A percentile compares a stretch with the other conserved stretches of the same genome.
These are phyloP conservation scores for Hypsizygus ulmarius DNA, from an alignment of 1,284 basidiomycete species.

Conservation along the genomic window DNA sequence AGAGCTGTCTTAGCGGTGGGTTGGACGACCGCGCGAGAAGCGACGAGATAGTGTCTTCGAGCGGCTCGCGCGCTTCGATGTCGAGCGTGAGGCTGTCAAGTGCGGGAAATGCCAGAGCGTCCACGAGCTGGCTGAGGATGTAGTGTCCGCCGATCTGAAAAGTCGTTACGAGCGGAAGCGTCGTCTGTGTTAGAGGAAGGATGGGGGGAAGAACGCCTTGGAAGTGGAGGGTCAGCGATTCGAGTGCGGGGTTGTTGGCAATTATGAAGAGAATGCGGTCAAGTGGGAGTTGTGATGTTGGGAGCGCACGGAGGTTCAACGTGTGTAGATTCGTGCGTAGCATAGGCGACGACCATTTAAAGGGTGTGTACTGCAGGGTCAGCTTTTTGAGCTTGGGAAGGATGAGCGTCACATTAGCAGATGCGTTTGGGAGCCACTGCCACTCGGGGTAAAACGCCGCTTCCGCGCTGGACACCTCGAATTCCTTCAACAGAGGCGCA, in stretches of 20 bases:
- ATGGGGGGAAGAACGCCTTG: conserved; percentile 55
- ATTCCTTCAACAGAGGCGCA: conserved; percentile 69
- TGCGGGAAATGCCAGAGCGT: conserved; percentile 54
- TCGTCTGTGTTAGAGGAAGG: conserved; percentile 52
- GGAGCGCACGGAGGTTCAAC: conserved; percentile 63
- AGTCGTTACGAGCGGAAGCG: conserved; percentile 49
- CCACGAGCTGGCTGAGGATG: conserved; percentile 59
- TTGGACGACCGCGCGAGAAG: conserved; percentile 56
- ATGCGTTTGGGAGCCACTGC: conserved; percentile 65
- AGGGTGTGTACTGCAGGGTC: conserved; percentile 67
- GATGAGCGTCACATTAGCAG: conserved; percentile 31
- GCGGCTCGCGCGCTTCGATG: conserved; percentile 63
- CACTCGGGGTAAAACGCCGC: conserved; percentile 59
- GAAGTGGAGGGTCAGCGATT: conserved; percentile 58
- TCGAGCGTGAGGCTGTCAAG: conserved; percentile 58
- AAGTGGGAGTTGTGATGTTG: conserved; percentile 55
- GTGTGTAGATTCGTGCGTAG: conserved; percentile 53
- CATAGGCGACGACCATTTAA: conserved; percentile 72
- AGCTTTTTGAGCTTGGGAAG: conserved; percentile 50
- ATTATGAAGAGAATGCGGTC: conserved; percentile 66
- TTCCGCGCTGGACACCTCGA: conserved; percentile 72
- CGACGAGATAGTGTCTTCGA: conserved; percentile 61
- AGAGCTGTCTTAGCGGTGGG: conserved; percentile 54
- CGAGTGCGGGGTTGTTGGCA: conserved; percentile 51
- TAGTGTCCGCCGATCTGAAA: conserved; percentile 65